Evolutionary conservation across 352 stramenopile genomes (phyloP), one percentile per base, ranked within the genome.

Genomic region (Phytophthora vignae): DNA sequence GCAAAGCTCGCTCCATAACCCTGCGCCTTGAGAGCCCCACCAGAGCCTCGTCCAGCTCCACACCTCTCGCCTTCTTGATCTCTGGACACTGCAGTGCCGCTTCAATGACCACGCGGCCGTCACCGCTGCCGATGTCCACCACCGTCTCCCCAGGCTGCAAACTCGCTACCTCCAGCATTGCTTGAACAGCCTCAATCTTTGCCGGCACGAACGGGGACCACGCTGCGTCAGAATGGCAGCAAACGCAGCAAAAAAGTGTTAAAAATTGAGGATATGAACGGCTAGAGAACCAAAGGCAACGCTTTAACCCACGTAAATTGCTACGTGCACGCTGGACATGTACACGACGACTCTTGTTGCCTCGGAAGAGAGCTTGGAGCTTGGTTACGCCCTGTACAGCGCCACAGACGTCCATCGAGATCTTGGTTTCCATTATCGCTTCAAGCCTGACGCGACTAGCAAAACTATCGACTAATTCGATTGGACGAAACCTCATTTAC

Each of bases 151-250:
- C 69, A 25, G 66, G 61, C 17, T 81, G 72, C n/a, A 88, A 63
- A 19, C 49, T 62, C 4, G 76, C 81, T 21, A 91, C 61, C 21
- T 57, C 49, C 12, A 92, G 67, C 71, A 93, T 91, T 61, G 69
- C 81, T 44, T 69, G 42, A 2, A 90, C 83, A 1, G 85, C 85
- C 36, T 91, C 80, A 29, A 80, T 71, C 56, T 88, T 88, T 42
- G 80, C 83, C 3, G 85, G 85, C 21, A 91, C 80, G 42, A 90
- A 93, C 8, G 85, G 85, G 25, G 85, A 91, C 83, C 85, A 93
- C 2, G 84, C 85, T 93, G 57, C 17, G 29, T 25, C 33, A 25
- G 33, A 62, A 55, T 31, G 3, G n/a, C 56, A 19, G 19, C 36
- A 12, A 71, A 71, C 9, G 53, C 19, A 17, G 14, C 48, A n/a